Evolutionary conservation across 2,329 filamentous ascomycete genomes (phyloP).

Genomic region (Colletotrichum liriopes): DNA sequence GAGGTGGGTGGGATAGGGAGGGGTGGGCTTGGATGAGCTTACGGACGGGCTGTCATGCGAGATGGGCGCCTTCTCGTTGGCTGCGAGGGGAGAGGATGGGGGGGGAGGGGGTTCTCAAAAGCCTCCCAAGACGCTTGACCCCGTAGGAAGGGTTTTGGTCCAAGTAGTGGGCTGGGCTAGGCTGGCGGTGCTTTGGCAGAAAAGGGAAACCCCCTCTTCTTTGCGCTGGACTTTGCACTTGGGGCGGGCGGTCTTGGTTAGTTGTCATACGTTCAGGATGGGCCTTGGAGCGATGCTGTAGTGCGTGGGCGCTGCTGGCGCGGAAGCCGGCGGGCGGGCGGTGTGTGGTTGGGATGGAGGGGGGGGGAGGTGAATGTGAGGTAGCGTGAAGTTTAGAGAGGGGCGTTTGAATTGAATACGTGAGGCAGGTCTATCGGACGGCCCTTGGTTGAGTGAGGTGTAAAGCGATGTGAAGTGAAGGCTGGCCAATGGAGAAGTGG

Average conservation of each 20-base stretch:
- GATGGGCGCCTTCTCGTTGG: slow-evolving; percentile 41
- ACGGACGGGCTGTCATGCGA: slow-evolving; percentile 41
- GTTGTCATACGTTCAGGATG: slow-evolving; percentile 36
- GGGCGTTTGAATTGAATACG: neutral
- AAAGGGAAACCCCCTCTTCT: slow-evolving; percentile 18
- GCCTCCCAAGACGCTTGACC: neutral
- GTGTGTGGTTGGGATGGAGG: slow-evolving; percentile 6
- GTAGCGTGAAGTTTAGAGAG: neutral
- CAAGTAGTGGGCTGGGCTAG: slow-evolving; percentile 22
- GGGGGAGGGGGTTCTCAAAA: neutral
- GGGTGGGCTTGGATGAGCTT: slow-evolving; percentile 31
- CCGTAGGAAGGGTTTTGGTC: neutral
- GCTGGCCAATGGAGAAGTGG: slow-evolving; percentile 8
- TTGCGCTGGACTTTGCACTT: slow-evolving; percentile 4
- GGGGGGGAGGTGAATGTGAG: neutral
- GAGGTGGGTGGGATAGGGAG: slow-evolving; percentile 10
- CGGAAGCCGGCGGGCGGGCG: neutral
- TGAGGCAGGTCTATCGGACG: neutral
- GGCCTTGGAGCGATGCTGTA: slow-evolving; percentile 22
- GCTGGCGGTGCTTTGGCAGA: slow-evolving; percentile 8
- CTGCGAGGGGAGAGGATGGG: slow-evolving; percentile 15
- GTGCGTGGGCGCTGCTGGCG: slow-evolving; percentile 4
- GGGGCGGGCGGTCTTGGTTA: slow-evolving; percentile 31
- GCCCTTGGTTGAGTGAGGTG: neutral
- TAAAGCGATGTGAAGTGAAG: neutral